A percentile compares a stretch with the other conserved stretches of the same genome.
Evolutionary conservation across 2,329 filamentous ascomycete genomes (phyloP).

Genomic region (Trematosphaeria pertusa): DNA sequence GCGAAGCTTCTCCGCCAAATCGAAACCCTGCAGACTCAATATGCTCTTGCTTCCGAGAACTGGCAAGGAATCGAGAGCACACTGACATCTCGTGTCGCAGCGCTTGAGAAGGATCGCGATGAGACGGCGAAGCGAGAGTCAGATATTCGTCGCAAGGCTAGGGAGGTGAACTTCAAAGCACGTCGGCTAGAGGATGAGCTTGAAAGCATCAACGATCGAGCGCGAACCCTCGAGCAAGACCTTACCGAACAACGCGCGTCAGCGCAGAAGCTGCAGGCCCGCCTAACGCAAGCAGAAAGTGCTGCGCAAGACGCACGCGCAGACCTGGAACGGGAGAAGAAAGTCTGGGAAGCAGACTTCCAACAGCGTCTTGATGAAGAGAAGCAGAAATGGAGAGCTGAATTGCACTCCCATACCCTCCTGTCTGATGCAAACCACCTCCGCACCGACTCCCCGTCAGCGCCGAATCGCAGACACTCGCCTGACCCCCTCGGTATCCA

Average conservation of each 20-base stretch:
- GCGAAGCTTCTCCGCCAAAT: slow-evolving; percentile 92
- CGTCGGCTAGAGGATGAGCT: slow-evolving; percentile 82
- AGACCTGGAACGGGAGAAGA: slow-evolving; percentile 66
- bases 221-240: slow-evolving; percentile 71
- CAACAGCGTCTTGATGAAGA: slow-evolving; percentile 70
- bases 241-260: slow-evolving; percentile 66
- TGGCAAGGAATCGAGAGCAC: slow-evolving; percentile 97
- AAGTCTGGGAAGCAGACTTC: slow-evolving; percentile 63
- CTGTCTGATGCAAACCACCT: slow-evolving; percentile 34
- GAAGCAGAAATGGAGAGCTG: slow-evolving; percentile 64
- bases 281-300: slow-evolving; percentile 69
- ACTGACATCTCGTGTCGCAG: slow-evolving; percentile 76
- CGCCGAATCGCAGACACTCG: slow-evolving; percentile 50
- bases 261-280: slow-evolving; percentile 67
- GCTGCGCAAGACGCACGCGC: slow-evolving; percentile 66
- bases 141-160: slow-evolving; percentile 86
- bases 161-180: slow-evolving; percentile 76
- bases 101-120: slow-evolving; percentile 88
- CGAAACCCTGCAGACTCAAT: slow-evolving; percentile 94
- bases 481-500: slow-evolving; percentile 45
- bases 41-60: slow-evolving; percentile 91
- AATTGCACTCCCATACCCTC: slow-evolving; percentile 44
- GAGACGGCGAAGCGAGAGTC: slow-evolving; percentile 83
- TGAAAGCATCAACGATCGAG: slow-evolving; percentile 70
- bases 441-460: slow-evolving; percentile 46